phyloP scores from a whole-genome alignment of 23 red algal species.

The Gracilaria caudata region DNA sequence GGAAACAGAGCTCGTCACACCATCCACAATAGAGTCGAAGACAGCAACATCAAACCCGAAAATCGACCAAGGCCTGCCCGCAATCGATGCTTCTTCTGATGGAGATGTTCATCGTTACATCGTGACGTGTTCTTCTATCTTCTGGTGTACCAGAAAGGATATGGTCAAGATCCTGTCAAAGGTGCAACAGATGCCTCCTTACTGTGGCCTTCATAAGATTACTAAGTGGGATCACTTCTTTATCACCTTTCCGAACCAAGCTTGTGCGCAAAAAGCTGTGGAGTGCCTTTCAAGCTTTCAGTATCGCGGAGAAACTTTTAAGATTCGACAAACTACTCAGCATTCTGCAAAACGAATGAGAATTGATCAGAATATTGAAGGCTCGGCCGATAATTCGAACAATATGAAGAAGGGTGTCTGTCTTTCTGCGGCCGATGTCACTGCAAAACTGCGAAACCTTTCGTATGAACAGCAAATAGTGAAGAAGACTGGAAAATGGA shows the following conservation, averaged over 20 bases:
- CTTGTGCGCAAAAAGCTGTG: conserved; percentile 45
- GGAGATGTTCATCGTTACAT: conserved; percentile 58
- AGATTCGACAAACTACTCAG: conserved; percentile 18
- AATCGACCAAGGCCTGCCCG: background rate
- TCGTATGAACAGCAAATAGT: conserved; percentile 70
- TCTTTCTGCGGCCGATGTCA: conserved; percentile 68
- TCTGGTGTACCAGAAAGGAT: conserved; percentile 64
- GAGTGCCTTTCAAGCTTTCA: conserved; percentile 9
- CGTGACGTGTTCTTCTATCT: conserved; percentile 55
- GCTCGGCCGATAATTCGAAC: background rate
- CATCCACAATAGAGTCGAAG: conserved; percentile 28
- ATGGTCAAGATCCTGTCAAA: conserved; percentile 35
- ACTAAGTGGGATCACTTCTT: conserved; percentile 71
- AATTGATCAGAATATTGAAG: conserved; percentile 2
- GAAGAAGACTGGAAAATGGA: conserved; percentile 51
- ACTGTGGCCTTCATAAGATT: conserved; percentile 66
- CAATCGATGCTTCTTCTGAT: conserved; percentile 49
- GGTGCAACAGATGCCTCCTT: conserved; percentile 49
- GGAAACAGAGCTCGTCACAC: background rate
- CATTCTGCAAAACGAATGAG: conserved; percentile 61
- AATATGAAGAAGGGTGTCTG: conserved; percentile 16
- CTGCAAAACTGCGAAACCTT: conserved; percentile 67
- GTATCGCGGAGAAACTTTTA: conserved; percentile 35
- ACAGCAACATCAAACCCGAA: conserved; percentile 4
- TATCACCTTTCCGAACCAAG: conserved; percentile 58